These are phyloP conservation scores for Pestalotiopsis sp. DNA, from an alignment of 2,329 filamentous ascomycete genomes.

Conservation along the genomic window DNA sequence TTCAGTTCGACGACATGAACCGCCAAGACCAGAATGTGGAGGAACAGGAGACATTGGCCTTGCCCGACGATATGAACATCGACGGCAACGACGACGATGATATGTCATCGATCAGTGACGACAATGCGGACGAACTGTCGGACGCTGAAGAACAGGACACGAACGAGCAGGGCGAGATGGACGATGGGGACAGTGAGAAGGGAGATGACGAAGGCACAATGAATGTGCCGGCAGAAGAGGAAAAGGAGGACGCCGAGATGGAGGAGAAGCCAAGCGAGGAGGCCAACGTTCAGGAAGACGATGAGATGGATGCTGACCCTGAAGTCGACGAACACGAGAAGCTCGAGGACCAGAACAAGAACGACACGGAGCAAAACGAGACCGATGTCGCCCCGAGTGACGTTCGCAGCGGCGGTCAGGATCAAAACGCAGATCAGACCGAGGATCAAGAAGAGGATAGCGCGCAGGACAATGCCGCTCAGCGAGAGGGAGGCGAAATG, in stretches of 20 bases:
- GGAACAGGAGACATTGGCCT: slow-evolving; percentile 78
- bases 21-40: slow-evolving; percentile 75
- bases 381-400: slow-evolving; percentile 69
- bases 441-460: slow-evolving; percentile 65
- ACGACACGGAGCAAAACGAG: slow-evolving; percentile 54
- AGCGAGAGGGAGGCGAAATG: slow-evolving; percentile 68
- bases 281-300: slow-evolving; percentile 33
- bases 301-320: slow-evolving; percentile 33
- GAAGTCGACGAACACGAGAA: slow-evolving; percentile 38
- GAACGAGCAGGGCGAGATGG: slow-evolving; percentile 35
- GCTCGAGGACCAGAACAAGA: slow-evolving; percentile 29
- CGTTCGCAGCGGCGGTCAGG: slow-evolving; percentile 64
- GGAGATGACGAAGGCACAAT: slow-evolving; percentile 49
- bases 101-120: slow-evolving; percentile 52
- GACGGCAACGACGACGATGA: slow-evolving; percentile 67
- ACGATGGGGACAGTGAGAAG: slow-evolving; percentile 43
- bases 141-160: slow-evolving; percentile 49
- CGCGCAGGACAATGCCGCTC: slow-evolving; percentile 60
- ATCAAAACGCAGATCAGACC: slow-evolving; percentile 65
- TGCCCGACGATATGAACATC: slow-evolving; percentile 87
- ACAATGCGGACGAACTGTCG: slow-evolving; percentile 61
- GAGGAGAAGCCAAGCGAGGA: slow-evolving; percentile 44
- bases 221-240: slow-evolving; percentile 45
- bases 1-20: slow-evolving; percentile 58
- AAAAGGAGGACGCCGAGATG: slow-evolving; percentile 57